A percentile compares a stretch with the other conserved stretches of the same genome.
These are phyloP conservation scores for Penicillium maclennaniae DNA, from an alignment of 495 filamentous ascomycete species.

Conservation along the genomic window DNA sequence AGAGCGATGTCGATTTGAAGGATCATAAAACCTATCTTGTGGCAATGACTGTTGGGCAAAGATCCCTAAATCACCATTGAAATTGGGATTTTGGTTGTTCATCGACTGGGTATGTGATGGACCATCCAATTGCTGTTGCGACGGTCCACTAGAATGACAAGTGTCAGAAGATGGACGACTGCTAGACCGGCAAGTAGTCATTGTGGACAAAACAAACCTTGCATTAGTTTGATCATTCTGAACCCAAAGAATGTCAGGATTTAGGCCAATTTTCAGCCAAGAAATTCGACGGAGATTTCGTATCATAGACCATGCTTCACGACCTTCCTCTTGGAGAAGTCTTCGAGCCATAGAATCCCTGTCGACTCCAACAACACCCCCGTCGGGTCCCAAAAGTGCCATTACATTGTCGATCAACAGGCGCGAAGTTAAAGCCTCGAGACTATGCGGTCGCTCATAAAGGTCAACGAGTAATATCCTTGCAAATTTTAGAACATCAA, in stretches of 20 bases:
- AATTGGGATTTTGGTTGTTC: no score
- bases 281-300: conserved; percentile 47
- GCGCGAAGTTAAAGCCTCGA: conserved; percentile 45
- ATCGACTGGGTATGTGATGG: no score
- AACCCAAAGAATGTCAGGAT: conserved; percentile 45
- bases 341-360: conserved; percentile 44
- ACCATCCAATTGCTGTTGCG: no score
- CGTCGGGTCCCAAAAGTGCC: conserved; percentile 49
- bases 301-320: conserved; percentile 55
- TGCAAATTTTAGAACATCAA: conserved; percentile 2
- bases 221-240: conserved; percentile 44
- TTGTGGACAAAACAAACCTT: conserved; percentile 23
- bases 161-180: no score
- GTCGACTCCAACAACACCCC: conserved; percentile 50
- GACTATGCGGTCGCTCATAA: conserved; percentile 47
- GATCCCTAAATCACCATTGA: no score
- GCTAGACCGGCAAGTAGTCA: no score
- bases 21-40: background rate
- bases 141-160: no score
- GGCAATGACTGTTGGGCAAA: conserved; percentile 11
- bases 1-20: no score
- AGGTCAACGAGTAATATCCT: conserved; percentile 56
- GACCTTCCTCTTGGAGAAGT: conserved; percentile 49
- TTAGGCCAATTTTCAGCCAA: conserved; percentile 47
- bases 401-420: conserved; percentile 51